These are phyloP conservation scores for Wickerhamiella azyma DNA, from an alignment of 805 yeast species.

Conservation along the genomic window DNA sequence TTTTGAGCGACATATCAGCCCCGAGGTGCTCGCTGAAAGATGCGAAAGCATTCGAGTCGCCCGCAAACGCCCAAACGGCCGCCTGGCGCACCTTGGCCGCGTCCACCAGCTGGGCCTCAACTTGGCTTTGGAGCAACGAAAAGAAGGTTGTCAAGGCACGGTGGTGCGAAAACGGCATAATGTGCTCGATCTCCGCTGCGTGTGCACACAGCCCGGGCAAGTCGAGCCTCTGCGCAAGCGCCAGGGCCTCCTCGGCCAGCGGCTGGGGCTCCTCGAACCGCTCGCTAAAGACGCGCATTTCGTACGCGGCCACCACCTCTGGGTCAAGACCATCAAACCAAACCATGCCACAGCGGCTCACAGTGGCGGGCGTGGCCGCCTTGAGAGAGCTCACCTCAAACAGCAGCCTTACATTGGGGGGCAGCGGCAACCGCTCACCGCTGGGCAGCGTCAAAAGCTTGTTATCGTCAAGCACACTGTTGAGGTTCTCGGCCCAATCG, in stretches of 20 bases:
- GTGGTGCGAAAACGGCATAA: constrained; percentile 35
- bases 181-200: constrained; percentile 30
- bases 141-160: constrained; percentile 31
- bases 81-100: constrained; percentile 22
- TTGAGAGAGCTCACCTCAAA: constrained; percentile 62
- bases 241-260: neutral
- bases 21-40: constrained; percentile 24
- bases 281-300: constrained; percentile 13
- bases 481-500: constrained; percentile 80
- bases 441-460: constrained; percentile 67
- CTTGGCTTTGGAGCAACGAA: constrained; percentile 21
- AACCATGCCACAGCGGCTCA: constrained; percentile 83
- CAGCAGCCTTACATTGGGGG: constrained; percentile 46
- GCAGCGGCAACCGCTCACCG: constrained; percentile 70
- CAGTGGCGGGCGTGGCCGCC: constrained; percentile 78
- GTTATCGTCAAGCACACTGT: constrained; percentile 86
- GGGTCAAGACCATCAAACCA: constrained; percentile 36
- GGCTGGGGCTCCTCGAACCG: neutral
- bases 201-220: constrained; percentile 18
- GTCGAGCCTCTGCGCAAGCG: neutral
- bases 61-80: constrained; percentile 51
- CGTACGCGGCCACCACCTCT: constrained; percentile 18
- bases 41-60: constrained; percentile 35
- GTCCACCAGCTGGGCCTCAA: constrained; percentile 9
- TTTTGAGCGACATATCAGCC: constrained; percentile 27